Base-by-base conservation (phyloP, 2,329 filamentous ascomycete genomes). In the Phaeophleospora eucalypticola region DNA sequence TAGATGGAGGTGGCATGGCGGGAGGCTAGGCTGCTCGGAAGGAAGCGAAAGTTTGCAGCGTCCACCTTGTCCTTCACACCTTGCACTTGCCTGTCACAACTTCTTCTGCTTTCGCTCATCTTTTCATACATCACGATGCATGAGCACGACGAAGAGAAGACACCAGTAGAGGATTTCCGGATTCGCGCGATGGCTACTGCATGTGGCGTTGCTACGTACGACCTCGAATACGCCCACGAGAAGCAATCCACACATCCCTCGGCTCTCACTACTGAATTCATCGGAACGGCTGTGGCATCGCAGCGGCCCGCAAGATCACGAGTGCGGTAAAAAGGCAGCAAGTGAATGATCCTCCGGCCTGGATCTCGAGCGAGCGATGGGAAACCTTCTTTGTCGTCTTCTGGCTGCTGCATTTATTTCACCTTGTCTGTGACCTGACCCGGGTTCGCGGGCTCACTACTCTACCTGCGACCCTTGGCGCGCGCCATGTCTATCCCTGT, bases 401-500 rank as follows among this genome's bases (percentile, higher is more conserved):
- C n/a, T n/a, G n/a, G n/a, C 24, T 29, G 18, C 37, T 39, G 21
- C 37, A 39, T 39, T 21, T 39, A 39, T 18, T 12, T 29, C 24
- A 29, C 24, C 6, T 6, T 29, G 24, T 29, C 24, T 7, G 6
- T 29, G 7, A 7, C 24, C 14, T 15, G 15, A 24, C 15, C 37
- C 37, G 20, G 19, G 37, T 39, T 15, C 18, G 18, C 19, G 37
- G 36, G n/a, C 24, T 6, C 20, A 7, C 24, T 29, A 12, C 24
- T 29, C 24, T 29, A 29, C 24, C 6, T 29, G 24, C 6, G 24
- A 29, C 24, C 15, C 36, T 38, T 20, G 36, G 17, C 36, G 6
- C 6, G 34, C 36, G 19, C n/a, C 36, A 46, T 46, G 36, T 39
- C 37, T 36, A 46, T 41, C 36, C 43, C 46, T 43, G 54, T 49